These are phyloP conservation scores for Camelina sativa DNA, from an alignment of 345 rosid genomes.

Conservation along the genomic window DNA sequence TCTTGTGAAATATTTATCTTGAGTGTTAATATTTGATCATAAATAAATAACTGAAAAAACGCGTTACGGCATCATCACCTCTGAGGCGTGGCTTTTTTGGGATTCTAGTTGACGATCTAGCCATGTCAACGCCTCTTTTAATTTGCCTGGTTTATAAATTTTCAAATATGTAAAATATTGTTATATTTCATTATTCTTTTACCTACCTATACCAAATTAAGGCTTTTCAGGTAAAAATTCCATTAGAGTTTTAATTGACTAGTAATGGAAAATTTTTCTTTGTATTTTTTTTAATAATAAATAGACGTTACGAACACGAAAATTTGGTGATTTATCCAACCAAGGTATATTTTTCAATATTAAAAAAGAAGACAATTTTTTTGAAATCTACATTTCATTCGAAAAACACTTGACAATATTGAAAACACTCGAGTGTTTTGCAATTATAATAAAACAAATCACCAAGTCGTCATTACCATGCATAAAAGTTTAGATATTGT, in stretches of 20 bases:
- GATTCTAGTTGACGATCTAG: slow-evolving; percentile 19
- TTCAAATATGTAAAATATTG: no score
- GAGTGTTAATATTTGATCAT: slow-evolving; percentile 20
- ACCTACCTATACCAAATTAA: not conserved
- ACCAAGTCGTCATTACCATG: not conserved
- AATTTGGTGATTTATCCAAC: not conserved
- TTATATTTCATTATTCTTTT: not conserved
- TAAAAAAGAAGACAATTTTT: no score
- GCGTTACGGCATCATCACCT: slow-evolving; percentile 29
- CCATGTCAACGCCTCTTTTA: slow-evolving; percentile 28
- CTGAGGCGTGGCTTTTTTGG: slow-evolving; percentile 14
- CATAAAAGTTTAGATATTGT: not conserved
- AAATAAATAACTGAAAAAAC: not conserved
- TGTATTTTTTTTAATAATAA: not conserved
- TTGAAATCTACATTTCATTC: not conserved
- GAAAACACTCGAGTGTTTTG: not conserved
- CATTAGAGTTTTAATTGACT: not conserved
- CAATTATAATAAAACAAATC: not conserved
- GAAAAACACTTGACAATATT: not conserved
- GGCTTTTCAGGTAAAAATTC: no score
- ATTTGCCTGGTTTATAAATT: not conserved
- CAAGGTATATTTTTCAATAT: no score
- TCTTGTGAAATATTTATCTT: not conserved
- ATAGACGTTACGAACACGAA: not conserved
- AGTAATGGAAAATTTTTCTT: not conserved